Evolutionary conservation across 2,329 filamentous ascomycete genomes (phyloP).

Genomic region (Talaromyces sp.): DNA sequence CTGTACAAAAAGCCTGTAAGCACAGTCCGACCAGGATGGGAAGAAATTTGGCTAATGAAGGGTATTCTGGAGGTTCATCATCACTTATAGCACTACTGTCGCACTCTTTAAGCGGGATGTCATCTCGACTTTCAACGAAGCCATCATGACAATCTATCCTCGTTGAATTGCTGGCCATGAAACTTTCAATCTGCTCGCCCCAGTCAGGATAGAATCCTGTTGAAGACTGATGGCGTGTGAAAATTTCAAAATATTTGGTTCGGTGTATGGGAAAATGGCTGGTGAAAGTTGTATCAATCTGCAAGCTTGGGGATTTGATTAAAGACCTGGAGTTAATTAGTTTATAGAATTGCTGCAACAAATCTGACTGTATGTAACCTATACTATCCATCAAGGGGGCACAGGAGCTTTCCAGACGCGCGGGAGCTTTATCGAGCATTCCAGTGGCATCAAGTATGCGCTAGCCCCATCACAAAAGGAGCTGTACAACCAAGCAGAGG

Average conservation of each 20-base stretch:
- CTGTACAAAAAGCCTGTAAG: constrained; percentile 43
- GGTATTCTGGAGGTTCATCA: constrained; percentile 36
- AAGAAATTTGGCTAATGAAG: constrained; percentile 33
- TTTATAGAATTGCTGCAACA: constrained; percentile 8
- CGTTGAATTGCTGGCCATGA: constrained; percentile 14
- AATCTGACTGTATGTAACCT: constrained; percentile 4
- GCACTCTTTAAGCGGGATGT: constrained; percentile 23
- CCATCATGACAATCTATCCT: constrained; percentile 14
- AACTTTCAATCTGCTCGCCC: background rate
- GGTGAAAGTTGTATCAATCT: background rate
- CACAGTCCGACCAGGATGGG: constrained; percentile 41
- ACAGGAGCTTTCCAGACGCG: background rate
- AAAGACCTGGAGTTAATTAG: background rate
- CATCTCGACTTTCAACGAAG: constrained; percentile 15
- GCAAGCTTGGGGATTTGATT: background rate
- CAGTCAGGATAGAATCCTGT: background rate
- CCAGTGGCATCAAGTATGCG: constrained; percentile 11
- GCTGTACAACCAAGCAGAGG: background rate
- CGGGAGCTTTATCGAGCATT: constrained; percentile 2
- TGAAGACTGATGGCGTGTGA: background rate
- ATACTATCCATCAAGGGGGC: constrained; percentile 11
- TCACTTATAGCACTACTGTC: constrained; percentile 11
- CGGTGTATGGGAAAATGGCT: background rate
- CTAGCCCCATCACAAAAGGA: background rate
- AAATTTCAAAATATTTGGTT: background rate